Percentiles rank a stretch among this genome's conserved stretches.
phyloP scores from a whole-genome alignment of 495 filamentous ascomycete species.

The Trichocladium antarcticum region DNA sequence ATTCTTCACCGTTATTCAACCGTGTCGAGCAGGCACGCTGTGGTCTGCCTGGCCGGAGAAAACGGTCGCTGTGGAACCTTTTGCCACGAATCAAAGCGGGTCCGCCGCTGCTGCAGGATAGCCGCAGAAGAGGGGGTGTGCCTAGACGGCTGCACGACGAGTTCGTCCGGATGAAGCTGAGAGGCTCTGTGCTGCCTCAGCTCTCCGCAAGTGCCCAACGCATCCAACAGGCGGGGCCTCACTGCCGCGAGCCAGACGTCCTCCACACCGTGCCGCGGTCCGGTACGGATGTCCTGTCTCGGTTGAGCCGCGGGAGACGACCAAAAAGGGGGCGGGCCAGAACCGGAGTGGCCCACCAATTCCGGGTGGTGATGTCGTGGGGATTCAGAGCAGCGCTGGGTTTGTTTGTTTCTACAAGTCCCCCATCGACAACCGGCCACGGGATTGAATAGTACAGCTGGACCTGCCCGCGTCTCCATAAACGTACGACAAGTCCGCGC shows the following conservation, averaged over 20 bases:
- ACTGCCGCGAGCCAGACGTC: too few relatives aligned
- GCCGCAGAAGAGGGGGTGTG: slow-evolving; percentile 10
- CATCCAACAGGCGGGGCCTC: neutral
- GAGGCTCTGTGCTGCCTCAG: too few relatives aligned
- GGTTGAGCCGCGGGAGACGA: neutral
- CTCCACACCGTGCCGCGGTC: too few relatives aligned
- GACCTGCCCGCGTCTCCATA: too few relatives aligned
- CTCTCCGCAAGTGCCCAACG: neutral
- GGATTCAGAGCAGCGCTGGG: too few relatives aligned
- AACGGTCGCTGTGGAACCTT: slow-evolving; percentile 10
- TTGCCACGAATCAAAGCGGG: slow-evolving; percentile 14
- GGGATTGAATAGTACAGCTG: too few relatives aligned
- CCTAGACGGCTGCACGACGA: slow-evolving; percentile 7
- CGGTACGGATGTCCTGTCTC: too few relatives aligned
- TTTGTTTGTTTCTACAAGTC: too few relatives aligned
- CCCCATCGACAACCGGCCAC: too few relatives aligned
- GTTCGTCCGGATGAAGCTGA: neutral
- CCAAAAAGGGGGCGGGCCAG: neutral
- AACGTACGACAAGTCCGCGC: too few relatives aligned
- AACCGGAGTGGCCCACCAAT: neutral
- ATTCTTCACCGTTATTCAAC: slow-evolving; percentile 4
- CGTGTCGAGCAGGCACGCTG: slow-evolving; percentile 1
- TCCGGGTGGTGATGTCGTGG: too few relatives aligned
- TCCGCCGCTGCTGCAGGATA: slow-evolving; percentile 5
- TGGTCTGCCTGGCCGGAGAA: neutral